Percentiles rank a stretch among this genome's conserved stretches.
Evolutionary conservation across 345 rosid species (phyloP).

Genomic region (Eucalyptus pauciflora): DNA sequence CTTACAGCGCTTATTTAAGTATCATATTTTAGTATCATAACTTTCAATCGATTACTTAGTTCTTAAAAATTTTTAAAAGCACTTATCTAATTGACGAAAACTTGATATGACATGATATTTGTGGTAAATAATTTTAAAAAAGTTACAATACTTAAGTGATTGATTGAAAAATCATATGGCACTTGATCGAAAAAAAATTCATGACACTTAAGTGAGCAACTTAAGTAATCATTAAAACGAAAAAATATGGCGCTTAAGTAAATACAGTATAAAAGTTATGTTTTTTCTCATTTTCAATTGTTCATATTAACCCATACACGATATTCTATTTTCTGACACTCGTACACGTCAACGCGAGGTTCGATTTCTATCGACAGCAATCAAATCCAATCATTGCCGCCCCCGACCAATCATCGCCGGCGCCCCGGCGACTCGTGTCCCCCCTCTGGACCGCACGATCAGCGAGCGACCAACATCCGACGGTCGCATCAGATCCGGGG

Average conservation of each 20-base stretch:
- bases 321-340: neutral
- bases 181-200: too few species aligned
- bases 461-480: neutral
- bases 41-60: too few species aligned
- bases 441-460: neutral
- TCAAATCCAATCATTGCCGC: neutral
- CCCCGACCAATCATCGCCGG: neutral
- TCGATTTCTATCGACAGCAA: too few species aligned
- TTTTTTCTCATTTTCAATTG: neutral
- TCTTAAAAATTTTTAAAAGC: fast-evolving
- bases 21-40: too few species aligned
- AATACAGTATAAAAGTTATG: too few species aligned
- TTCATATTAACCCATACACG: neutral
- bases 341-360: neutral
- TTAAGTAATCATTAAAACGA: too few species aligned
- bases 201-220: too few species aligned
- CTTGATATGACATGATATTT: too few species aligned
- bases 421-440: neutral
- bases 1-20: fast-evolving
- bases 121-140: too few species aligned
- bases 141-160: too few species aligned
- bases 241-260: too few species aligned
- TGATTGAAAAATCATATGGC: too few species aligned
- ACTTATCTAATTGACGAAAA: neutral
- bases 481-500: neutral